These are phyloP conservation scores for Spirogloea muscicola DNA, from an alignment of 139 green algal genomes.

Conservation along the genomic window DNA sequence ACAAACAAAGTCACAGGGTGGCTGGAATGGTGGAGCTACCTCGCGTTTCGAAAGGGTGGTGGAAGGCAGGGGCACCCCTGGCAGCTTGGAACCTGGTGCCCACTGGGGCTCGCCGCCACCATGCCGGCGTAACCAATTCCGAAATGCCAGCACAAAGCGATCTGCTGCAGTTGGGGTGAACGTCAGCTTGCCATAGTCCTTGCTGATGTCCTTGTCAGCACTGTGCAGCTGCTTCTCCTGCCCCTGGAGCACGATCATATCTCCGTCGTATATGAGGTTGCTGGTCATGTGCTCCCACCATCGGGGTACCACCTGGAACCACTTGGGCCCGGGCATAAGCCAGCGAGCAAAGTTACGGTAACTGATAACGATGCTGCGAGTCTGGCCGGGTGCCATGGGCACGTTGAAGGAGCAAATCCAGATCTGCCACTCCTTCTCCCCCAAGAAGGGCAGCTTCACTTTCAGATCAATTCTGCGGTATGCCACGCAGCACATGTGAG, in stretches of 20 bases:
- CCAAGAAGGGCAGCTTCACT: slow-evolving; percentile 8
- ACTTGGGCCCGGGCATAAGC: slow-evolving; percentile 1
- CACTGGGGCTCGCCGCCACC: slow-evolving; percentile 25
- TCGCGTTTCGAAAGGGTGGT: slow-evolving; percentile 9
- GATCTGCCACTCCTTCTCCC: slow-evolving; percentile 36
- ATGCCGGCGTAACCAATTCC: slow-evolving; percentile 38
- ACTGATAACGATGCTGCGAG: slow-evolving; percentile 21
- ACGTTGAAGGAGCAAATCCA: slow-evolving; percentile 43
- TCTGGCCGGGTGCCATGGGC: slow-evolving; percentile 23
- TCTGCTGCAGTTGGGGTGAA: slow-evolving; percentile 32
- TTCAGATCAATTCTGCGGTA: slow-evolving; percentile 20
- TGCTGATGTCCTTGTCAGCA: no score
- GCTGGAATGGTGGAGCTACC: no score
- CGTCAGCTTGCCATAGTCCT: slow-evolving; percentile 23
- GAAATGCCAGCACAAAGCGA: slow-evolving; percentile 39
- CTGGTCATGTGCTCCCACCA: slow-evolving; percentile 42
- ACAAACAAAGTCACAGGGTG: no score
- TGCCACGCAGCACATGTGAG: background rate
- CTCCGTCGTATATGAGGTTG: slow-evolving; percentile 39
- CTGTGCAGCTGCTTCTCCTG: slow-evolving; percentile 39
- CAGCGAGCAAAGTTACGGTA: slow-evolving; percentile 17
- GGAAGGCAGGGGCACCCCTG: slow-evolving; percentile 13
- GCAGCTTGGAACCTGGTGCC: slow-evolving; percentile 9
- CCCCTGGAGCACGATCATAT: slow-evolving; percentile 38
- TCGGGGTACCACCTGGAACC: slow-evolving; percentile 34